Evolutionary conservation across 164 flowering plant genomes (phyloP).

Genomic region (Magnolia officinalis): DNA sequence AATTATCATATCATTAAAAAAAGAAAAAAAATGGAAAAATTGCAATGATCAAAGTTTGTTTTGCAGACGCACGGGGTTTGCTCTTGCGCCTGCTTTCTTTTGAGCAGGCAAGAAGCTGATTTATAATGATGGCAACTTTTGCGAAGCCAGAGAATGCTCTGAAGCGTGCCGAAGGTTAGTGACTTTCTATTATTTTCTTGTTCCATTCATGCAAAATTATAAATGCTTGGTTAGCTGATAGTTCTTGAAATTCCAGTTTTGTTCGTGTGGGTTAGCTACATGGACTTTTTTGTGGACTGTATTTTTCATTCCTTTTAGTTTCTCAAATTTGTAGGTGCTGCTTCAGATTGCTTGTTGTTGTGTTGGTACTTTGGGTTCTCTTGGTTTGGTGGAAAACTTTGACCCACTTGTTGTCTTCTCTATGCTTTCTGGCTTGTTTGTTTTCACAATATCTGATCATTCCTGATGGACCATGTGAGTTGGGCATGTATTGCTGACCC

Average conservation of each 20-base stretch:
- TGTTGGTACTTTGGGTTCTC: neutral
- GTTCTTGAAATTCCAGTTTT: too few relatives aligned
- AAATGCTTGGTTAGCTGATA: neutral
- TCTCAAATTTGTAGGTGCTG: neutral
- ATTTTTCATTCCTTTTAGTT: neutral
- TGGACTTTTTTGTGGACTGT: neutral
- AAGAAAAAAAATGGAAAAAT: too few relatives aligned
- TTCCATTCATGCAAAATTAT: neutral
- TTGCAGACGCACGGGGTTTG: neutral
- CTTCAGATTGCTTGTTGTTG: neutral
- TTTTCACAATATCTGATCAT: too few relatives aligned
- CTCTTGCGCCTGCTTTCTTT: neutral
- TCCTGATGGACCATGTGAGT: too few relatives aligned
- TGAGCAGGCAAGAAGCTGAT: neutral
- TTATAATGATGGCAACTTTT: slow-evolving; percentile 22
- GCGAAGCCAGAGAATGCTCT: slow-evolving; percentile 35
- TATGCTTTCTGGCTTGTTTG: too few relatives aligned
- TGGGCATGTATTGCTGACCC: too few relatives aligned
- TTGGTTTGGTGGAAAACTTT: too few relatives aligned
- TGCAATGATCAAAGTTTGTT: too few relatives aligned
- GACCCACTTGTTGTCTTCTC: too few relatives aligned
- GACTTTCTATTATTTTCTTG: neutral
- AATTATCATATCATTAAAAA: too few relatives aligned
- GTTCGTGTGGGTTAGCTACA: too few relatives aligned
- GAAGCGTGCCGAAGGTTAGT: slow-evolving; percentile 33